Percentiles rank a stretch among this genome's conserved stretches.
Conservation (phyloP, 257 asterid genomes). For the Solanum microdontum region DNA sequence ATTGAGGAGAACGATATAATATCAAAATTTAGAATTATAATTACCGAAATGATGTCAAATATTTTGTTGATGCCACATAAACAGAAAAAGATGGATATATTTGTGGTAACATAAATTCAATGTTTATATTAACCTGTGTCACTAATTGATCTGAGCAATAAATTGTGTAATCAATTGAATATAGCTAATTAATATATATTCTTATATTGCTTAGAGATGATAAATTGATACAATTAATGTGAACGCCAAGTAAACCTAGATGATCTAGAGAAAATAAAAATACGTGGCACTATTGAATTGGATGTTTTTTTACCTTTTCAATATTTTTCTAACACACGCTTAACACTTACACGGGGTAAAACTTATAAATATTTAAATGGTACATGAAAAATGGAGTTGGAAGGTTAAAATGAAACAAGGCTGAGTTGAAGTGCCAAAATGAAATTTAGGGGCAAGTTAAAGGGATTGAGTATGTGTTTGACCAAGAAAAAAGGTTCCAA, state of each 20-base stretch:
- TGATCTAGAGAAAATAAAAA: background rate
- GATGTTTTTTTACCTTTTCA: background rate
- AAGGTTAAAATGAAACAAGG: too few relatives aligned
- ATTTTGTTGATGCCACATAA: background rate
- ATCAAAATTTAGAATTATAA: background rate
- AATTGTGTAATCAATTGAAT: background rate
- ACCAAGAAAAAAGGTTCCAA: background rate
- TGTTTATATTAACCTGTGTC: background rate
- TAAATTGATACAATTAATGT: background rate
- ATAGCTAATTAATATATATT: background rate
- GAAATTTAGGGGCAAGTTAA: too few relatives aligned
- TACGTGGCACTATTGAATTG: too few relatives aligned
- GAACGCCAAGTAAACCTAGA: background rate
- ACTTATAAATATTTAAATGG: background rate
- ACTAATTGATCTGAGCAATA: background rate
- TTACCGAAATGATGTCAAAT: background rate
- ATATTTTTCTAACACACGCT: background rate
- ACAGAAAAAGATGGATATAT: background rate
- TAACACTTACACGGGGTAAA: background rate
- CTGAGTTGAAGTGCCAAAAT: too few relatives aligned
- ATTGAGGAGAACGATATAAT: background rate
- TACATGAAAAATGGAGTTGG: background rate
- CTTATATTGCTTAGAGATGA: background rate
- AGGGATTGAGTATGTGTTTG: too few relatives aligned
- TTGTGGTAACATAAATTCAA: background rate